These are phyloP conservation scores for Ceratocystis papillata DNA, from an alignment of 2,329 filamentous ascomycete genomes.

Conservation along the genomic window DNA sequence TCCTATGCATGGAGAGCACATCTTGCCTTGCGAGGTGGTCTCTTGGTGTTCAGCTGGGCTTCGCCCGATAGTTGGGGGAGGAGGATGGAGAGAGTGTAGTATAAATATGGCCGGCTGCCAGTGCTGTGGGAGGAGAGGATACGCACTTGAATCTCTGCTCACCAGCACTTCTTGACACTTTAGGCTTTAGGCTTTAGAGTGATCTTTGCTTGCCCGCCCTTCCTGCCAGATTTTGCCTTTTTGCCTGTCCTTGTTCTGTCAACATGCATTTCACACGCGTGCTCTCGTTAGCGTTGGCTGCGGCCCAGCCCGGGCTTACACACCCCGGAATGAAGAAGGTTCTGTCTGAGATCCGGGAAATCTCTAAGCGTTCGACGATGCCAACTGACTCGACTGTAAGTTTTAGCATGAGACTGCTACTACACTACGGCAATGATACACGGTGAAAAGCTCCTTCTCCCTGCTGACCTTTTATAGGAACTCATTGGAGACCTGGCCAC, in stretches of 20 bases:
- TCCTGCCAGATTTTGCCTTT: neutral
- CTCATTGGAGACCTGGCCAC: constrained; percentile 35
- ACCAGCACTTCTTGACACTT: neutral
- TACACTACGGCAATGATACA: neutral
- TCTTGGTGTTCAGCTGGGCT: neutral
- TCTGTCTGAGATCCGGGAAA: constrained; percentile 14
- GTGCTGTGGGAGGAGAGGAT: neutral
- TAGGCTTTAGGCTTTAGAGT: too few relatives aligned
- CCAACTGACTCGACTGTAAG: constrained; percentile 19
- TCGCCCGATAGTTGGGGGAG: neutral
- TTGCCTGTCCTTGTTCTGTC: neutral
- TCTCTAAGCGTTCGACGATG: constrained; percentile 3
- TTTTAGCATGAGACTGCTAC: neutral
- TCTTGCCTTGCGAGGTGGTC: neutral
- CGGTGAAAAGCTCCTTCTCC: neutral
- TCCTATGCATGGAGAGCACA: neutral
- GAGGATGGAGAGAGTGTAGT: neutral
- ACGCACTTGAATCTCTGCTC: neutral
- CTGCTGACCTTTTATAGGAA: constrained; percentile 22
- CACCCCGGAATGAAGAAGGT: constrained; percentile 20
- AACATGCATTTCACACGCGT: neutral
- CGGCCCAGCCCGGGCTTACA: constrained; percentile 5
- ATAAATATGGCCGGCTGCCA: constrained; percentile 7
- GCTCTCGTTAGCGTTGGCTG: constrained; percentile 2
- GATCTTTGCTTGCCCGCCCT: neutral